These are phyloP conservation scores for Hypomyces perniciosus DNA, from an alignment of 2,329 filamentous ascomycete species.

Conservation along the genomic window DNA sequence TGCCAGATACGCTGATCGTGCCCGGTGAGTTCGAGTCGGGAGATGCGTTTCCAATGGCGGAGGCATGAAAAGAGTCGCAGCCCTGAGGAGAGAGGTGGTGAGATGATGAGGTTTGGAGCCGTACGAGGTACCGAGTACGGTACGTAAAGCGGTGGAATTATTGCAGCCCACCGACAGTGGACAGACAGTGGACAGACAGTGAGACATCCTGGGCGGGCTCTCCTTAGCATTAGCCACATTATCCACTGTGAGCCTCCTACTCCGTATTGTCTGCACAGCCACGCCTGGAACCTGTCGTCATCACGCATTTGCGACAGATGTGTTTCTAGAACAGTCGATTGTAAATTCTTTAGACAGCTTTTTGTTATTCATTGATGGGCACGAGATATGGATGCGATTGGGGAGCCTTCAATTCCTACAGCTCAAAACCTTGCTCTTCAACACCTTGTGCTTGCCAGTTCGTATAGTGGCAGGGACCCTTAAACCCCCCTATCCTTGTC, in stretches of 20 bases:
- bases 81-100: not conserved
- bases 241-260: not conserved
- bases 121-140: not conserved
- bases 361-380: no score
- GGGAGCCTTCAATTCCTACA: no score
- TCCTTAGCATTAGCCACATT: not conserved
- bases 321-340: not conserved
- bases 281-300: conserved; percentile 8
- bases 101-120: conserved; percentile 2
- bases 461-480: not conserved
- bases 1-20: not conserved
- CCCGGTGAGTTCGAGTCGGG: not conserved
- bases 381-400: no score
- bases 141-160: no score
- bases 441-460: no score
- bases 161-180: no score
- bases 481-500: not conserved
- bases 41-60: conserved; percentile 2
- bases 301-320: conserved; percentile 4
- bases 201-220: no score
- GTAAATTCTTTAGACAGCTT: no score
- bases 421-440: no score
- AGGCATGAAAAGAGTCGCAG: conserved; percentile 4
- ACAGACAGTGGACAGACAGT: no score
- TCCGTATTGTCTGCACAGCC: not conserved